phyloP scores from a whole-genome alignment of 805 yeast species.

The Saccharomycopsis amapae region DNA sequence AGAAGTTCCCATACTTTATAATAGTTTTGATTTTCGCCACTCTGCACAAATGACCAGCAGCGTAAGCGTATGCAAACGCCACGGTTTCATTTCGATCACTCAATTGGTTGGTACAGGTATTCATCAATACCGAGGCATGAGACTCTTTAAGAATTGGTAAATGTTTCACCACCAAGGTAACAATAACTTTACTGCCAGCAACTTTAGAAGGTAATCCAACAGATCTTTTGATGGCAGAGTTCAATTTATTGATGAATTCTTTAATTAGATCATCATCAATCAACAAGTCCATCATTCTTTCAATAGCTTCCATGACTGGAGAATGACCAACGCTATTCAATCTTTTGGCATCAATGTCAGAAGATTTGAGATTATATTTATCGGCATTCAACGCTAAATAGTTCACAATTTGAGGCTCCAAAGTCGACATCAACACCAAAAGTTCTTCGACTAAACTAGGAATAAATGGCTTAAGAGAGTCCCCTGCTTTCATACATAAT shows the following conservation, averaged over 20 bases:
- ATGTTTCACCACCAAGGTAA: conserved; percentile 38
- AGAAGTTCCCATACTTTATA: conserved; percentile 43
- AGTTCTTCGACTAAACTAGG: conserved; percentile 65
- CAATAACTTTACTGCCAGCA: conserved; percentile 70
- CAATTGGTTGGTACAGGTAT: conserved; percentile 50
- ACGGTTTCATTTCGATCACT: conserved; percentile 68
- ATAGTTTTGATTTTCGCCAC: conserved; percentile 47
- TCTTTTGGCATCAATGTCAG: conserved; percentile 72
- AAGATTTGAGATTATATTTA: conserved; percentile 66
- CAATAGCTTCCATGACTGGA: conserved; percentile 85
- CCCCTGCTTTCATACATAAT: conserved; percentile 57
- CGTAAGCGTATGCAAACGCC: conserved; percentile 65
- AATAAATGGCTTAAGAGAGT: conserved; percentile 52
- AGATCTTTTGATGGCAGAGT: conserved; percentile 50
- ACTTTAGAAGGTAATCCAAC: conserved; percentile 91
- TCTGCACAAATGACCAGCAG: conserved; percentile 73
- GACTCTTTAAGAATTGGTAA: conserved; percentile 33
- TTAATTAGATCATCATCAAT: conserved; percentile 44
- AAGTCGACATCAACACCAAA: conserved; percentile 65
- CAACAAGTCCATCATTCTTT: conserved; percentile 52
- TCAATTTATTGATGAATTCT: conserved; percentile 41
- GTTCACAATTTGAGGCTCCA: conserved; percentile 88
- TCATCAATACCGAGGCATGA: conserved; percentile 57
- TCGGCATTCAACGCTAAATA: conserved; percentile 83
- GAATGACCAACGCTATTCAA: conserved; percentile 67